Evolutionary conservation across 345 rosid genomes (phyloP).

Genomic region (Nasturtium officinale): DNA sequence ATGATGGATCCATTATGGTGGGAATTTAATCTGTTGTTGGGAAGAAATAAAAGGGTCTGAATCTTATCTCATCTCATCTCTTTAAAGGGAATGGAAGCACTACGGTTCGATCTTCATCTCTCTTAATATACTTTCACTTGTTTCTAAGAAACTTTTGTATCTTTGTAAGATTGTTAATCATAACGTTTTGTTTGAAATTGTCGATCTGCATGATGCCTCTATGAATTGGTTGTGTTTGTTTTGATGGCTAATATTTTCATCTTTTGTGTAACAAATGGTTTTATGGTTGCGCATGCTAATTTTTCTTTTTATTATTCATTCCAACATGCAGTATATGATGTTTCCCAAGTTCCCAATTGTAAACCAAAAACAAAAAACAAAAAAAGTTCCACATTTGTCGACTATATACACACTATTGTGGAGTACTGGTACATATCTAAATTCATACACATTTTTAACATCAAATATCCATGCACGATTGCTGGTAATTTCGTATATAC

Average conservation of each 20-base stretch:
- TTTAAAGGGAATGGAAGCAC: conserved; percentile 35
- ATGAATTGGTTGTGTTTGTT: conserved; percentile 4
- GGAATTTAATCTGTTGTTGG: background rate
- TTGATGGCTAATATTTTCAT: background rate
- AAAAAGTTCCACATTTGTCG: background rate
- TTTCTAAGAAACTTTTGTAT: background rate
- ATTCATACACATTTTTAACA: background rate
- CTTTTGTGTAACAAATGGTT: background rate
- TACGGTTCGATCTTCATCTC: conserved; percentile 35
- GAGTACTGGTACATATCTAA: background rate
- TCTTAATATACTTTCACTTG: background rate
- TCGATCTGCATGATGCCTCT: background rate
- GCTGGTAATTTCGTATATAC: background rate
- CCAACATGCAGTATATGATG: background rate
- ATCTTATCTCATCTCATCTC: conserved; percentile 15
- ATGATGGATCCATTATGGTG: background rate
- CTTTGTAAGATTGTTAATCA: background rate
- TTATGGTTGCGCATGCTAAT: background rate
- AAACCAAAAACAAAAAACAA: background rate
- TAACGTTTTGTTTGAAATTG: background rate
- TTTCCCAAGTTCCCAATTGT: background rate
- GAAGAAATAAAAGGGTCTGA: background rate
- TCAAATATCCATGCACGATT: background rate
- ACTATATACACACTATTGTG: background rate
- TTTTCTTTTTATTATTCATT: background rate